These are phyloP conservation scores for Suillus bovinus DNA, from an alignment of 768 basidiomycete genomes.

Conservation along the genomic window DNA sequence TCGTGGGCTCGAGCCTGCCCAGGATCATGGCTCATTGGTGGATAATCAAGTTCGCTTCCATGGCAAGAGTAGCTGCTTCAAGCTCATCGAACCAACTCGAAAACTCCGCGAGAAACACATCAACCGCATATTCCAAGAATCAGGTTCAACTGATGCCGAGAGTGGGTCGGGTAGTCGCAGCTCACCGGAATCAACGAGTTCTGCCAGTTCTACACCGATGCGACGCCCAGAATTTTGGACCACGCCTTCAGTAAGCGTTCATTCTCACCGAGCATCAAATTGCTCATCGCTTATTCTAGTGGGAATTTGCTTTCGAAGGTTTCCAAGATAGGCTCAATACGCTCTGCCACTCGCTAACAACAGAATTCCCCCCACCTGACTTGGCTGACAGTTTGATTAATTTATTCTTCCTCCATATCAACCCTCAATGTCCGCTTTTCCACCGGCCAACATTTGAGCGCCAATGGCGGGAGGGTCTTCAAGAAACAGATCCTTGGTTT, in stretches of 20 bases:
- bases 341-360: conserved; percentile 36
- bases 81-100: conserved; percentile 54
- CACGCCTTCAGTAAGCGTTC: conserved; percentile 48
- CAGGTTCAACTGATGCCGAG: conserved; percentile 10
- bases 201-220: conserved; percentile 21
- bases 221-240: conserved; percentile 57
- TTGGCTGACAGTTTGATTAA: conserved; percentile 60
- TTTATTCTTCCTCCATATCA: conserved; percentile 65
- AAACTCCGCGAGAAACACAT: conserved; percentile 54
- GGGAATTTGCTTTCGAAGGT: conserved; percentile 60
- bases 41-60: conserved; percentile 56
- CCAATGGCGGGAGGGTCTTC: conserved; percentile 54
- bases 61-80: conserved; percentile 59
- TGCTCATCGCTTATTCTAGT: conserved; percentile 36
- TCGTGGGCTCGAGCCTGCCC: conserved; percentile 39
- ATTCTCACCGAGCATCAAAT: conserved; percentile 4
- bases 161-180: conserved; percentile 19
- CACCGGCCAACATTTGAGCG: conserved; percentile 70
- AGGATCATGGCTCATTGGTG: conserved; percentile 29
- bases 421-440: conserved; percentile 63
- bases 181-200: conserved; percentile 21
- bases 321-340: conserved; percentile 28
- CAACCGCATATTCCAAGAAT: conserved; percentile 31
- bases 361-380: conserved; percentile 63
- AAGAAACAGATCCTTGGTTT: conserved; percentile 61